Conservation (phyloP, 1,139 yeast species). For the Candida sp. region DNA sequence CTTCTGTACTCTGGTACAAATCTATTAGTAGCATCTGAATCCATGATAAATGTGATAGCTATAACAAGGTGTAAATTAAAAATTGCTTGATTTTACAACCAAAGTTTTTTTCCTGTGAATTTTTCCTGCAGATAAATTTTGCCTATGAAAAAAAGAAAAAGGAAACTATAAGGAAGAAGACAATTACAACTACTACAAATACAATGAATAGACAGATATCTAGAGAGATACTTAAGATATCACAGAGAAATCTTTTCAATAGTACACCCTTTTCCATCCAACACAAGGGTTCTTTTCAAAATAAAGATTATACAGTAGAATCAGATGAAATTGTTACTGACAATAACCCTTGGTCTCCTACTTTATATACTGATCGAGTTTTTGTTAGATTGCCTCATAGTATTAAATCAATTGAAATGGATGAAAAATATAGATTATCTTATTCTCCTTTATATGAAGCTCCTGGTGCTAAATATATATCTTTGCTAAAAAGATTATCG, state of each 20-base stretch:
- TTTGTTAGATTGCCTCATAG: constrained; percentile 23
- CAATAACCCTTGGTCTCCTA: constrained; percentile 50
- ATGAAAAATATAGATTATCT: constrained; percentile 45
- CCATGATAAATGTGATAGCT: constrained; percentile 40
- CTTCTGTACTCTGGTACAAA: constrained; percentile 98
- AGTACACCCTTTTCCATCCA: too few relatives aligned
- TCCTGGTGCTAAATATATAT: constrained; percentile 54
- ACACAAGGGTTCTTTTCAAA: constrained; percentile 19
- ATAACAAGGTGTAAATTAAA: neutral
- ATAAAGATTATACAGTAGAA: constrained; percentile 34
- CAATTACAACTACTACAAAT: too few relatives aligned
- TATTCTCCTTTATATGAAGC: constrained; percentile 55
- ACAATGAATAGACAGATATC: too few relatives aligned
- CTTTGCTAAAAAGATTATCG: constrained; percentile 51
- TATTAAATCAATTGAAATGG: constrained; percentile 26
- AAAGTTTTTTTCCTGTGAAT: neutral
- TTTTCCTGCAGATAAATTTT: neutral
- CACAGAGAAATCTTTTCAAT: too few relatives aligned
- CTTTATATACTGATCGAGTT: constrained; percentile 37
- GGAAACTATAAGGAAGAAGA: too few relatives aligned
- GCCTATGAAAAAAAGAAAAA: neutral
- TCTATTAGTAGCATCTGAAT: constrained; percentile 75
- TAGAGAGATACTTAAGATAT: too few relatives aligned
- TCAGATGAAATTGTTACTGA: constrained; percentile 40
- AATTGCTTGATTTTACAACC: neutral